phyloP scores from a whole-genome alignment of 805 yeast species.

The Candida montana region DNA sequence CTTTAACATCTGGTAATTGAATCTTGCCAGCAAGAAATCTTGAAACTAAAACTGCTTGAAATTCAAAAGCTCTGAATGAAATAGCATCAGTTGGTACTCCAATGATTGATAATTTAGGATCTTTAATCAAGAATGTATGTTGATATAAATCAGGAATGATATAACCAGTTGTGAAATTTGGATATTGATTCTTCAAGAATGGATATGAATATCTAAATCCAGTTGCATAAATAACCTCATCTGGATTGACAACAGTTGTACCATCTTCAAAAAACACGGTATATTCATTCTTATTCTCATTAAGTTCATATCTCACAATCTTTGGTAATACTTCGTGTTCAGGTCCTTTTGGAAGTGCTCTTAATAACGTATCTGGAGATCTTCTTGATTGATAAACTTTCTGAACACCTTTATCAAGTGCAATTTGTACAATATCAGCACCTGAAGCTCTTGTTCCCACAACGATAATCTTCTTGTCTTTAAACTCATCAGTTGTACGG shows the following conservation, averaged over 20 bases:
- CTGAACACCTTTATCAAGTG: conserved; percentile 3
- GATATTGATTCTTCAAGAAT: conserved; percentile 32
- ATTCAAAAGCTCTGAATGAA: conserved; percentile 36
- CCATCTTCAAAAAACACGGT: conserved; percentile 41
- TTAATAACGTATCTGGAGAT: conserved; percentile 4
- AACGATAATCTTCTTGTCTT: conserved; percentile 37
- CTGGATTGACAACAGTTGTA: conserved; percentile 36
- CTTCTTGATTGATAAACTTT: conserved; percentile 29
- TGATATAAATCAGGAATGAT: conserved; percentile 26
- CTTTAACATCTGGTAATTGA: conserved; percentile 25
- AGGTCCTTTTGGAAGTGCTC: conserved; percentile 19
- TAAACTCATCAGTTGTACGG: conserved; percentile 31
- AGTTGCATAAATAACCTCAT: conserved; percentile 56
- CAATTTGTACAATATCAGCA: conserved; percentile 43
- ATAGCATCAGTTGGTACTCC: conserved; percentile 36
- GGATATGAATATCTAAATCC: conserved; percentile 62
- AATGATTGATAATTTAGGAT: conserved; percentile 29
- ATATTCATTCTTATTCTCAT: conserved; percentile 22
- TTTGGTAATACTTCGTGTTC: conserved; percentile 32
- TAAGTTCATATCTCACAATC: conserved; percentile 29
- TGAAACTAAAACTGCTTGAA: conserved; percentile 34
- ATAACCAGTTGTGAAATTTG: conserved; percentile 25
- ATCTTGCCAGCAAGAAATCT: conserved; percentile 28
- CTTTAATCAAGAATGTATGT: conserved; percentile 28
- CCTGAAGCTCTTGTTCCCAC: conserved; percentile 72